These are phyloP conservation scores for Cryptococcus hybrid DNA, from an alignment of 1,284 basidiomycete species.

Conservation along the genomic window DNA sequence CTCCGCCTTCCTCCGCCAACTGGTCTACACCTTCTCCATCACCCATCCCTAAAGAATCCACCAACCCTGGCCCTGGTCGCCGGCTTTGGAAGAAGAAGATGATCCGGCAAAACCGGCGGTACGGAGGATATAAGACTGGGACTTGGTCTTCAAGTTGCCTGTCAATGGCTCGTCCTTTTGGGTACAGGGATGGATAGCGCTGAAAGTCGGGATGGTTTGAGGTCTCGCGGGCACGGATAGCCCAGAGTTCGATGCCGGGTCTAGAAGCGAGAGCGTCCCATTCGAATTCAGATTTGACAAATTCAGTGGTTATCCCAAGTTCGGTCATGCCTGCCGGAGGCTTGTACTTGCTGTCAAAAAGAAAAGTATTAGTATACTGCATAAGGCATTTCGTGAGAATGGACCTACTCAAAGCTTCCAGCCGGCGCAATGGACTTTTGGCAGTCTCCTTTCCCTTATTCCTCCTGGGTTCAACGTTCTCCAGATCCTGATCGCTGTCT, in stretches of 20 bases:
- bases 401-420: neutral
- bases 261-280: constrained; percentile 31
- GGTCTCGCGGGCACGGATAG: constrained; percentile 44
- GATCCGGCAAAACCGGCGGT: constrained; percentile 13
- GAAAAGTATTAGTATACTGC: neutral
- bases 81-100: neutral
- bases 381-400: neutral
- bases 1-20: constrained; percentile 30
- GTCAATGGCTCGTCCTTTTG: constrained; percentile 5
- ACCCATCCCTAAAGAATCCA: constrained; percentile 28
- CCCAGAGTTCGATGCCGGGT: constrained; percentile 43
- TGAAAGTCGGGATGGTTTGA: constrained; percentile 41
- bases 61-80: constrained; percentile 7
- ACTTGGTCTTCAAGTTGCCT: constrained; percentile 32
- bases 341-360: constrained; percentile 24
- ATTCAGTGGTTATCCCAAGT: constrained; percentile 21
- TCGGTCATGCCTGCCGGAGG: constrained; percentile 42
- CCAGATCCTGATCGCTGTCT: constrained; percentile 30
- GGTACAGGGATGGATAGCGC: constrained; percentile 16
- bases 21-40: constrained; percentile 17
- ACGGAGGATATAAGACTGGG: constrained; percentile 25
- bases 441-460: neutral
- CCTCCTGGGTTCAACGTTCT: constrained; percentile 21
- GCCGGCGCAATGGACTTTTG: neutral
- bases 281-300: constrained; percentile 39